Evolutionary conservation across 176 grass and related monocot species (phyloP).

Genomic region (Leersia perrieri): DNA sequence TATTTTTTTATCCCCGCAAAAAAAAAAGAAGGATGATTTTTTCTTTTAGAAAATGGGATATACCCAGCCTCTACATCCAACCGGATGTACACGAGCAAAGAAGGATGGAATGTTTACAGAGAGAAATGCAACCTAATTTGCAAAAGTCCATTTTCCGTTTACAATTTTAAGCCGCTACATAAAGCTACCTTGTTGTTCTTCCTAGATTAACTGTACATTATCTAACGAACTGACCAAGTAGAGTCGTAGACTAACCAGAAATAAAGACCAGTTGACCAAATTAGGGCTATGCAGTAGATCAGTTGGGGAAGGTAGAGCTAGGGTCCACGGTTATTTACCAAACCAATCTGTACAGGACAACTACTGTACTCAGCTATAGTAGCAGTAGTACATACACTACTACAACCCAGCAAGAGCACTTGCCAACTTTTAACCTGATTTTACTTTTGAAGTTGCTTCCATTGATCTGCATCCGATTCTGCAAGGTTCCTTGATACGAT

Average conservation of each 20-base stretch:
- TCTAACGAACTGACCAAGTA: not conserved
- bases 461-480: not conserved
- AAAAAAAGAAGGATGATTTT: too few relatives aligned
- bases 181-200: not conserved
- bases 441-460: not conserved
- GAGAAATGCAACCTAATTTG: not conserved
- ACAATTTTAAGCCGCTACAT: not conserved
- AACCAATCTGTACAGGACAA: not conserved
- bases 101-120: not conserved
- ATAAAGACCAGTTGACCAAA: not conserved
- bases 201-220: not conserved
- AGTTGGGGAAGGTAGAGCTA: not conserved
- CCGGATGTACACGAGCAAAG: too few relatives aligned
- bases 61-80: too few relatives aligned
- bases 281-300: not conserved
- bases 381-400: not conserved
- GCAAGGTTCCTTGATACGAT: not conserved
- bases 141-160: not conserved
- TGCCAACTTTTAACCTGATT: not conserved
- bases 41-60: too few relatives aligned
- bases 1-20: too few relatives aligned
- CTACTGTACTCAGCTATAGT: not conserved
- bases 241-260: not conserved
- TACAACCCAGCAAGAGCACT: not conserved
- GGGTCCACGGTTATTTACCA: not conserved